These are phyloP conservation scores for Echria macrotheca DNA, from an alignment of 495 filamentous ascomycete species.

Conservation along the genomic window DNA sequence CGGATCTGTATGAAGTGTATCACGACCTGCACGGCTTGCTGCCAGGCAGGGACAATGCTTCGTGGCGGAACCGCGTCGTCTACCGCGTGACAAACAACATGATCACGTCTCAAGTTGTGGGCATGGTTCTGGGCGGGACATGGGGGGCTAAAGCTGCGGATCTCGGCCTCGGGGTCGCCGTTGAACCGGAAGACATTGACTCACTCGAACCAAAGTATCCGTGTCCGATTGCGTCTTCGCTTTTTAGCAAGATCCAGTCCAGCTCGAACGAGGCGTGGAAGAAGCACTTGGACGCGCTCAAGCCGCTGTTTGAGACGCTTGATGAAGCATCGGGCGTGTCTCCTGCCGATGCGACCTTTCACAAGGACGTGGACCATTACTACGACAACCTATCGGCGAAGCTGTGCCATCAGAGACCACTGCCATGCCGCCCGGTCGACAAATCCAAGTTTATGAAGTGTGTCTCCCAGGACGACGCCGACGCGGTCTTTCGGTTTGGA, in stretches of 20 bases:
- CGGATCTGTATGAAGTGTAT: conserved; percentile 60
- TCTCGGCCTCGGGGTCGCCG: conserved; percentile 45
- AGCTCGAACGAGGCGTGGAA: conserved; percentile 50
- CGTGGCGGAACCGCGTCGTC: conserved; percentile 35
- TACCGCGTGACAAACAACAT: conserved; percentile 66
- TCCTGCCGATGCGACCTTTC: conserved; percentile 50
- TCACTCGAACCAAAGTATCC: conserved; percentile 59
- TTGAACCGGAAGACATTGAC: conserved; percentile 51
- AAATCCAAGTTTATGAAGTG: conserved; percentile 38
- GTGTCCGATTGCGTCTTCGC: conserved; percentile 41
- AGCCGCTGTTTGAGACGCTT: conserved; percentile 44
- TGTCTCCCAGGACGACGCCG: conserved; percentile 48
- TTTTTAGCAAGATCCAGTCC: conserved; percentile 45
- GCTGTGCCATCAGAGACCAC: conserved; percentile 58
- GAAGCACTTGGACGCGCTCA: conserved; percentile 50
- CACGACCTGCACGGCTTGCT: conserved; percentile 54
- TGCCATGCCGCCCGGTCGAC: conserved; percentile 51
- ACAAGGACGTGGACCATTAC: conserved; percentile 63
- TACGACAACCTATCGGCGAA: conserved; percentile 67
- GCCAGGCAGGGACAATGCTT: conserved; percentile 30
- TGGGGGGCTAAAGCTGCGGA: too few relatives aligned
- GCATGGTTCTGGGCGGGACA: conserved; percentile 56
- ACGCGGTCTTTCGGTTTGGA: conserved; percentile 61
- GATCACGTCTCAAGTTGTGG: conserved; percentile 66
- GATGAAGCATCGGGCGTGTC: conserved; percentile 57